These are phyloP conservation scores for Mycosphaerelloides madeirae DNA, from an alignment of 2,329 filamentous ascomycete species.

Conservation along the genomic window DNA sequence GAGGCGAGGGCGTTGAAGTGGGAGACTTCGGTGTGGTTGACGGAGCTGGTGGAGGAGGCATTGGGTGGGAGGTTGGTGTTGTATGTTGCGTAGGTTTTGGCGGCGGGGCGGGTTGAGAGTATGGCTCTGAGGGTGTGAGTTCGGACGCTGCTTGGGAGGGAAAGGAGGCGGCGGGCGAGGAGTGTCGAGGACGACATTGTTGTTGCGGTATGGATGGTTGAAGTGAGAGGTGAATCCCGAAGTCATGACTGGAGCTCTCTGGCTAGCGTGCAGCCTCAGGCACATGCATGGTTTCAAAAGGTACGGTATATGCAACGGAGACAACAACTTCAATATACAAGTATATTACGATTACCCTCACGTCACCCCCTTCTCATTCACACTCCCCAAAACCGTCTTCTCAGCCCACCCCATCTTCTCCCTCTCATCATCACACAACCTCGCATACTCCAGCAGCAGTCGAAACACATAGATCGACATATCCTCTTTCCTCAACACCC, in stretches of 20 bases:
- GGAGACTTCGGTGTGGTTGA: slow-evolving; percentile 82
- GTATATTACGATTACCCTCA: no score
- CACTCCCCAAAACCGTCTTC: background rate
- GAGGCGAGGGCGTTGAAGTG: slow-evolving; percentile 93
- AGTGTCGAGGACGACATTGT: no score
- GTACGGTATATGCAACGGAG: background rate
- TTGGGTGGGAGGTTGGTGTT: slow-evolving; percentile 15
- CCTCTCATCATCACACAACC: slow-evolving; percentile 40
- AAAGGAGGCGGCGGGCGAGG: no score
- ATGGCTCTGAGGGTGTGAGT: no score
- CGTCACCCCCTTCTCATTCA: no score
- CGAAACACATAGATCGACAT: slow-evolving; percentile 68
- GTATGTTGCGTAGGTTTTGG: slow-evolving; percentile 17
- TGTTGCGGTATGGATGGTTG: no score
- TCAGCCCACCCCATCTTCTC: slow-evolving; percentile 38
- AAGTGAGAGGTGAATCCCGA: no score
- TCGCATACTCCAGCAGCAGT: slow-evolving; percentile 46
- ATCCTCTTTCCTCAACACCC: slow-evolving; percentile 64
- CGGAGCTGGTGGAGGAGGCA: slow-evolving; percentile 49
- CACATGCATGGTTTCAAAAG: no score
- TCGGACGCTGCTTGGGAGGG: no score
- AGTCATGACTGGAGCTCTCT: no score
- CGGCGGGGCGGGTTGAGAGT: background rate
- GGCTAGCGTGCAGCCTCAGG: no score
- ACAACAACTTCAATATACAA: no score